Evolutionary conservation across 192 early-diverging fungal species (phyloP), one percentile per base, ranked within the genome.

Genomic region (Phlyctochytrium bullatum): DNA sequence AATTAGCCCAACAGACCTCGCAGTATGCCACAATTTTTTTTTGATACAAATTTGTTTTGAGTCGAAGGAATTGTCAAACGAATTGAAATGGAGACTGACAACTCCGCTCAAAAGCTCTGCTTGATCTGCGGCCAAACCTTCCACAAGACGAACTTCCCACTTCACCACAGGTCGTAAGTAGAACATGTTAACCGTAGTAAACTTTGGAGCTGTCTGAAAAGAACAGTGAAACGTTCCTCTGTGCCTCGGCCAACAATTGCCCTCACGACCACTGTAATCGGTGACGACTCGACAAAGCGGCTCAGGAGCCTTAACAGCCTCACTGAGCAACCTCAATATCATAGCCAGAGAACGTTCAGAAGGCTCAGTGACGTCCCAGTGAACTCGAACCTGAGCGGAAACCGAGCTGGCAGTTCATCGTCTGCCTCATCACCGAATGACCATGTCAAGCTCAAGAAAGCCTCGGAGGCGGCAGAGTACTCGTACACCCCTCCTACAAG

Each of bases 71-170:
- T n/a, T n/a, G n/a, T n/a, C n/a, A n/a, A n/a, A n/a, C n/a, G n/a
- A n/a, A n/a, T n/a, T n/a, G n/a, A n/a, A n/a, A n/a, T n/a, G n/a
- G n/a, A n/a, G n/a, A n/a, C n/a, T n/a, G n/a, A n/a, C n/a, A n/a
- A n/a, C n/a, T n/a, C n/a, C n/a, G n/a, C n/a, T n/a, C n/a, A n/a
- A 47, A 47, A 47, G 65, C 52, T 80, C 2, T 80, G 79, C 65
- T 76, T 77, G 68, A 61, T 80, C 4, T 80, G 79, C 36, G 76
- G 79, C 10, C 27, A 50, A 2, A 66, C 51, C 1, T 80, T 78
- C 64, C 47, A 74, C 2, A 80, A 80, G 51, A 61, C 71, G 1
- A 36, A 47, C 24, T 50, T 80, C 3, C 67, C 79, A 17, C 53
- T 66, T 2, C 79, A 80, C 52, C 79, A 80, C 56, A 65, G 73